Evolutionary conservation across 2,329 filamentous ascomycete genomes (phyloP).

Genomic region (Daldinia sp.): DNA sequence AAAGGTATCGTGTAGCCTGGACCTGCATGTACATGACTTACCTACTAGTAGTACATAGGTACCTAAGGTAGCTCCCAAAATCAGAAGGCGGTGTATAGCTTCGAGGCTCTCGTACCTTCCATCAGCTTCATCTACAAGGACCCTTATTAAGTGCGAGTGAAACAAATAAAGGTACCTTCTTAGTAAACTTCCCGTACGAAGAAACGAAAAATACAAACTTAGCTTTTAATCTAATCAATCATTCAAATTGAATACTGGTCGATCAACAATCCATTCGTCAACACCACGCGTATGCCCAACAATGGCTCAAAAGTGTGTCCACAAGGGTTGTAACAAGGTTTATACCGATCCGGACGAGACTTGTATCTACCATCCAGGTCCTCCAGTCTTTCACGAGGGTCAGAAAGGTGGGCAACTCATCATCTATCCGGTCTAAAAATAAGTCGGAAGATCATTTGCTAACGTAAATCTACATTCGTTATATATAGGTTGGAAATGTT

Average conservation of each 20-base stretch:
- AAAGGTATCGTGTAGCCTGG: neutral
- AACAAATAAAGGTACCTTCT: neutral
- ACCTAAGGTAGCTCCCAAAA: slow-evolving; percentile 27
- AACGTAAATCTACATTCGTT: slow-evolving; percentile 16
- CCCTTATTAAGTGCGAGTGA: neutral
- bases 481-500: slow-evolving; percentile 91
- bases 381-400: slow-evolving; percentile 95
- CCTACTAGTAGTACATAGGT: too few relatives aligned
- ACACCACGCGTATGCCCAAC: slow-evolving; percentile 4
- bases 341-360: slow-evolving; percentile 84
- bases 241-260: neutral
- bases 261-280: slow-evolving; percentile 1
- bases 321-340: slow-evolving; percentile 91
- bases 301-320: slow-evolving; percentile 89
- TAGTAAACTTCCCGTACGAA: neutral
- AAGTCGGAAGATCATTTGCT: slow-evolving; percentile 5
- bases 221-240: neutral
- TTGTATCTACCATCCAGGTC: slow-evolving; percentile 92
- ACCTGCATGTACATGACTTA: neutral
- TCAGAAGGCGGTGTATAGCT: slow-evolving; percentile 34
- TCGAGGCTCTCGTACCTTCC: slow-evolving; percentile 34
- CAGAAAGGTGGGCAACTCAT: slow-evolving; percentile 80
- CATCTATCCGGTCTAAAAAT: neutral
- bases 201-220: neutral
- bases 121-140: slow-evolving; percentile 31